Percentiles rank a stretch among this genome's conserved stretches.
Evolutionary conservation across 306 rosid genomes (phyloP).

Genomic region (Quercus glauca): DNA sequence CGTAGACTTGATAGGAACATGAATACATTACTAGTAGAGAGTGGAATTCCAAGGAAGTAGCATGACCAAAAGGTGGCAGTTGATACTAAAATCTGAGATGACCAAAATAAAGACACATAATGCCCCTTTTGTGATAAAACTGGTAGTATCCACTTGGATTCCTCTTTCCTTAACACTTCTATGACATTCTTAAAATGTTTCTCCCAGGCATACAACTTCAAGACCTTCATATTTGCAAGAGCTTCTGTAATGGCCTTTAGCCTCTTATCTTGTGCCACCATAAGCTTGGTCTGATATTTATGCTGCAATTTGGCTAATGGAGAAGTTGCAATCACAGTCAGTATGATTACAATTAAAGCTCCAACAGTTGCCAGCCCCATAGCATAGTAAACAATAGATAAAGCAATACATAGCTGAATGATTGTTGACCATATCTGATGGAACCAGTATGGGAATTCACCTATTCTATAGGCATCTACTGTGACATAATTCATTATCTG

Average conservation of each 20-base stretch:
- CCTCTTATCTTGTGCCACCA: constrained; percentile 21
- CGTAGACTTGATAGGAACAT: constrained; percentile 25
- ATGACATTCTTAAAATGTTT: too few species aligned
- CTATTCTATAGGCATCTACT: too few species aligned
- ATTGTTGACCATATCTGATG: too few species aligned
- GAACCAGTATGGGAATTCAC: too few species aligned
- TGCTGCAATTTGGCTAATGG: constrained; percentile 24
- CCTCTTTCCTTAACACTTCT: constrained; percentile 21
- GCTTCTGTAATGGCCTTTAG: constrained; percentile 17
- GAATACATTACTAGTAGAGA: constrained; percentile 16
- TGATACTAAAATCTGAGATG: constrained; percentile 15
- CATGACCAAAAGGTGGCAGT: constrained; percentile 22
- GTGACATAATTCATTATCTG: too few species aligned
- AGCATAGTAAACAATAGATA: too few species aligned
- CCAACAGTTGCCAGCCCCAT: too few species aligned
- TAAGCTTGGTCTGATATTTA: constrained; percentile 12
- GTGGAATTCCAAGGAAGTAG: constrained; percentile 24
- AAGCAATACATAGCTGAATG: too few species aligned
- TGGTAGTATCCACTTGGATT: background rate
- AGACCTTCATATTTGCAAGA: too few species aligned
- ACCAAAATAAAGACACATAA: constrained; percentile 6
- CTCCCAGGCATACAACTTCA: too few species aligned
- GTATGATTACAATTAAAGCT: too few species aligned
- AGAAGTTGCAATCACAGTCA: background rate
- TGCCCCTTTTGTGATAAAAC: constrained; percentile 13